Conservation (phyloP, 1,139 yeast genomes). For the Suhomyces choctaworum region DNA sequence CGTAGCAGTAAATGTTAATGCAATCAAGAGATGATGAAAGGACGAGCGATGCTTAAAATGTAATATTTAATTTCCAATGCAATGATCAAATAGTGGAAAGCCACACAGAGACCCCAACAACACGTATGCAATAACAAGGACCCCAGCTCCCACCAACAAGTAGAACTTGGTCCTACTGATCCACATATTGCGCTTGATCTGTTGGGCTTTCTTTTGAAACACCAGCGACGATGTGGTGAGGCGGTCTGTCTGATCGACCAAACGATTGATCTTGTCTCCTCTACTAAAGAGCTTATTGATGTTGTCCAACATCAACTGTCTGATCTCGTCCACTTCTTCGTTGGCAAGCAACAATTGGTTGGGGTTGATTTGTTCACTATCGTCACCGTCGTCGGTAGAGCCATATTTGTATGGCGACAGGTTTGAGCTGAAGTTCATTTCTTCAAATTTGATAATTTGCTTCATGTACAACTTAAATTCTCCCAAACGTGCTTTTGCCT, state of each 20-base stretch:
- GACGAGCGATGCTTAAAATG: background rate
- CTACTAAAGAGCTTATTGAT: conserved; percentile 70
- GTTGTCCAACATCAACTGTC: conserved; percentile 67
- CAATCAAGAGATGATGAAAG: conserved; percentile 1
- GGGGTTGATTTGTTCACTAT: conserved; percentile 33
- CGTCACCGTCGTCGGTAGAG: conserved; percentile 18
- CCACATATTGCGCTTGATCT: conserved; percentile 69
- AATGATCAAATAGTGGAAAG: conserved; percentile 41
- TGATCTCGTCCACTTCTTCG: conserved; percentile 54
- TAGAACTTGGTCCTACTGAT: conserved; percentile 53
- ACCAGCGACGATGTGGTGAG: conserved; percentile 68
- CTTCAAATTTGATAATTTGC: conserved; percentile 53
- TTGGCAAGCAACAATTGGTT: conserved; percentile 43
- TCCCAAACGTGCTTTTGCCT: conserved; percentile 34
- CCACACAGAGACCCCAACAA: conserved; percentile 54
- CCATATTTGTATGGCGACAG: conserved; percentile 37
- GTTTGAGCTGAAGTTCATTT: conserved; percentile 44
- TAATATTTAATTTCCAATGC: conserved; percentile 20
- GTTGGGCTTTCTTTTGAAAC: conserved; percentile 70
- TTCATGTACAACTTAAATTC: conserved; percentile 55
- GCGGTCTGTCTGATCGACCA: conserved; percentile 81
- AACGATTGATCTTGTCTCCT: conserved; percentile 72
- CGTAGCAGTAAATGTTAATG: too few relatives aligned
- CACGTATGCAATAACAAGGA: conserved; percentile 38
- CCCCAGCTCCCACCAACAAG: conserved; percentile 26